Evolutionary conservation across 768 basidiomycete genomes (phyloP), one percentile per base, ranked within the genome.

Genomic region (Cystofilobasidium capitatum): DNA sequence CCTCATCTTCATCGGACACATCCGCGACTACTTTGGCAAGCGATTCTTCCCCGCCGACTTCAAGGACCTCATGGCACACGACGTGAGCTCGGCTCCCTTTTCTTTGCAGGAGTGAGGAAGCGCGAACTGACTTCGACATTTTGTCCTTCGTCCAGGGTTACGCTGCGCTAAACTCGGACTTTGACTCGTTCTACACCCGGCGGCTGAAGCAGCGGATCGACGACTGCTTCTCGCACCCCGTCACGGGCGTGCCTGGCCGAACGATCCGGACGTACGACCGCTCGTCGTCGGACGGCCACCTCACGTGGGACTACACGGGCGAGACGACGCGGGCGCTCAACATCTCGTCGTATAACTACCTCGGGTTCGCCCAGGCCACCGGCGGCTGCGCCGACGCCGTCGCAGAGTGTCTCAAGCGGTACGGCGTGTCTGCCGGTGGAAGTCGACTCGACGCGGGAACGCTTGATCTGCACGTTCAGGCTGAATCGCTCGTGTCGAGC

Each of bases 151-250:
- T 35, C 2, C 76, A 97, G 91, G 96, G 94, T 65, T 93, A 96
- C 74, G 94, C 93, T 1, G 89, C 96, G 7, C 82, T 98, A 69
- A 94, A 91, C 79, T 96, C 92, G 12, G 96, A 98, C 77, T 98
- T 98, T 72, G 94, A 98, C 77, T 98, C 96, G 8, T 99, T 98
- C 80, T 98, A 98, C 81, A 94, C 93, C 69, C 90, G 94, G 60
- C 87, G 93, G 4, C 84, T 98, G 71, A 98, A 98, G 77, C 81
- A 83, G 14, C 90, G 94, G 64, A 86, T 98, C 79, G 92, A 96
- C 73, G 92, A 97, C 75, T 94, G 91, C 75, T 98, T 97, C 79
- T 84, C 86, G 1, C 85, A 89, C 66, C 94, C 94, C 20, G 84
- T 89, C 62, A 96, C 94, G 0, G 91, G 91, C 39, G 94, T 98